phyloP scores from a whole-genome alignment of 768 basidiomycete species.

The Lactarius deliciosus region DNA sequence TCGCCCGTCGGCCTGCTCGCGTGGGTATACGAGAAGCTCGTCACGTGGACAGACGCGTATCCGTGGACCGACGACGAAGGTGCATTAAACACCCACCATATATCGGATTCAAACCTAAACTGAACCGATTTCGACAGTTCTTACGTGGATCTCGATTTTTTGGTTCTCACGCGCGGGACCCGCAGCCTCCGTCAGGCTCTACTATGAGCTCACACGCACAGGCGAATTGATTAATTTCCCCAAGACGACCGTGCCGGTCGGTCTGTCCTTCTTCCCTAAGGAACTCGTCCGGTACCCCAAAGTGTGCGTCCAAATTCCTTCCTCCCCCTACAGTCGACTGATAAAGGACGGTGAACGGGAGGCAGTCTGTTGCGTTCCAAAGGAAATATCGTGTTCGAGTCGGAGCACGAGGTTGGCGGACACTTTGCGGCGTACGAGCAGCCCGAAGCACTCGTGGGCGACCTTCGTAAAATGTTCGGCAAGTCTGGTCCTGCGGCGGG shows the following conservation, averaged over 20 bases:
- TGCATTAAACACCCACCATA: constrained; percentile 23
- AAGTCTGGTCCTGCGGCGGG: constrained; percentile 49
- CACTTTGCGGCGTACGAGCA: no score
- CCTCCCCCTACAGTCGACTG: background rate
- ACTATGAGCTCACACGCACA: constrained; percentile 44
- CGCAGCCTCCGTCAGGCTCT: constrained; percentile 57
- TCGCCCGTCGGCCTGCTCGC: constrained; percentile 36
- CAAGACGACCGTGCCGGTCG: no score
- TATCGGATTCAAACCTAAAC: background rate
- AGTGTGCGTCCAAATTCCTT: no score
- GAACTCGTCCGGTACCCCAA: no score
- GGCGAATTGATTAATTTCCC: no score
- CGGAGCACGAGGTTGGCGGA: constrained; percentile 39
- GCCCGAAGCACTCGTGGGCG: constrained; percentile 47
- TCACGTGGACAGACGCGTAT: constrained; percentile 42
- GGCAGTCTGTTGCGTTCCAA: constrained; percentile 31
- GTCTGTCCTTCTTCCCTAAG: no score
- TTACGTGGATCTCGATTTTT: constrained; percentile 53
- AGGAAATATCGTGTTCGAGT: constrained; percentile 47
- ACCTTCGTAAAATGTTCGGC: constrained; percentile 57
- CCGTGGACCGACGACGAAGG: constrained; percentile 57
- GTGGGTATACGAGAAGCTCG: constrained; percentile 37
- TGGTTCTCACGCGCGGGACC: constrained; percentile 61
- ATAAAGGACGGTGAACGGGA: background rate
- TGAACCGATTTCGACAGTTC: constrained; percentile 38